phyloP scores from a whole-genome alignment of 352 stramenopile genomes.

The Phytophthora capsici region DNA sequence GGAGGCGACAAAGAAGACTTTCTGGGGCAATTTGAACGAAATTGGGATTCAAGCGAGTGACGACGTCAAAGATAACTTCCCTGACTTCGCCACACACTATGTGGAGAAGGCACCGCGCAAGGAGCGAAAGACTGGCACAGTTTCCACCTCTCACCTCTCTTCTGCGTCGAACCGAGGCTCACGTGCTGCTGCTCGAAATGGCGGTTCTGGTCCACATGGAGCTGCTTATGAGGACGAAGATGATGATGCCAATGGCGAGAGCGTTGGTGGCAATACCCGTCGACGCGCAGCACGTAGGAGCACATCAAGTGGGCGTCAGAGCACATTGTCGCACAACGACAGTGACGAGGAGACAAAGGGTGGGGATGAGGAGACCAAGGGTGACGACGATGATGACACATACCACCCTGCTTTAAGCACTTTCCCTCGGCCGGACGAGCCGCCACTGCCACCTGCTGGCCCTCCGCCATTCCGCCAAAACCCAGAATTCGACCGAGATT shows the following conservation, averaged over 20 bases:
- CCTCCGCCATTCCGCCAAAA: constrained; percentile 41
- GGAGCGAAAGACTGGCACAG: constrained; percentile 23
- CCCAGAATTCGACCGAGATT: constrained; percentile 36
- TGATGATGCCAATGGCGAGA: constrained; percentile 28
- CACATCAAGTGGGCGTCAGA: constrained; percentile 35
- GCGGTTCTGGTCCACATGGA: constrained; percentile 21
- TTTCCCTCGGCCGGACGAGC: constrained; percentile 20
- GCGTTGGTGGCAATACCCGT: constrained; percentile 15
- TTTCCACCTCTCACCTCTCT: constrained; percentile 3
- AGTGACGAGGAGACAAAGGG: constrained; percentile 42
- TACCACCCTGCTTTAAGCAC: neutral
- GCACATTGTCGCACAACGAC: constrained; percentile 22
- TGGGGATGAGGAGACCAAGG: constrained; percentile 22
- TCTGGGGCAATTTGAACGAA: constrained; percentile 33
- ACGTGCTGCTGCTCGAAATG: constrained; percentile 14
- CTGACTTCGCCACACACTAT: constrained; percentile 54
- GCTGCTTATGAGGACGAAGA: constrained; percentile 12
- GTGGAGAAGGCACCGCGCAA: constrained; percentile 38
- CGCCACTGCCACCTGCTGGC: constrained; percentile 29
- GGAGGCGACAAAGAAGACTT: constrained; percentile 62
- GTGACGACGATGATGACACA: constrained; percentile 4
- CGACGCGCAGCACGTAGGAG: constrained; percentile 39
- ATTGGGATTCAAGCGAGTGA: constrained; percentile 55
- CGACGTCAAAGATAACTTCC: constrained; percentile 61
- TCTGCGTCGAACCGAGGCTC: constrained; percentile 27